Evolutionary conservation across 2,329 filamentous ascomycete genomes (phyloP).

Genomic region (Aspergillus sojae): DNA sequence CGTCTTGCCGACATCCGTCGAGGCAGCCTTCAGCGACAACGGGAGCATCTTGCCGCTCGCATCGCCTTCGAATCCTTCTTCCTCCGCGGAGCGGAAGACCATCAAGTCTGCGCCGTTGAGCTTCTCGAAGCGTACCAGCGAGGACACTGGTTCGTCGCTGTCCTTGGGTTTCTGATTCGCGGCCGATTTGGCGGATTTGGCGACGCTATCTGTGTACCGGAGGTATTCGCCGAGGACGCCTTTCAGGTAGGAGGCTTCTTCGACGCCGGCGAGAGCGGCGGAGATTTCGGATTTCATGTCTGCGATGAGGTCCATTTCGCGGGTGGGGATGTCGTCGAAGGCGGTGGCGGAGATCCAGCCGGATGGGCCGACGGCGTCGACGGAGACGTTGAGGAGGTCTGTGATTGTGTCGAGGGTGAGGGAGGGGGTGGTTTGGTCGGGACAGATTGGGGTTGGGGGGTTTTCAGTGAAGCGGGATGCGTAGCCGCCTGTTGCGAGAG

Average conservation of each 20-base stretch:
- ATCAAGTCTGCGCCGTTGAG: slow-evolving; percentile 44
- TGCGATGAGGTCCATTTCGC: slow-evolving; percentile 48
- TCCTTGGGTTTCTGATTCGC: slow-evolving; percentile 4
- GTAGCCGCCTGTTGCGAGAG: slow-evolving; percentile 46
- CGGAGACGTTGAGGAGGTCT: slow-evolving; percentile 46
- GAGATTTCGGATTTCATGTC: slow-evolving; percentile 54
- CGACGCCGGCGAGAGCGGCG: slow-evolving; percentile 49
- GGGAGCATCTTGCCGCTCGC: slow-evolving; percentile 60
- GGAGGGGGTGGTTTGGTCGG: slow-evolving; percentile 38
- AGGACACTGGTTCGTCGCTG: slow-evolving; percentile 16
- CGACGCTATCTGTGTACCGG: slow-evolving; percentile 41
- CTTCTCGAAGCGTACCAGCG: slow-evolving; percentile 39
- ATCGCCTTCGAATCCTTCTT: slow-evolving; percentile 36
- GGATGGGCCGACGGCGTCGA: slow-evolving; percentile 52
- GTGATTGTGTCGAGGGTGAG: slow-evolving; percentile 44
- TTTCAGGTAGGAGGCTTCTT: slow-evolving; percentile 51
- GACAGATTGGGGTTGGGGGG: slow-evolving; percentile 38
- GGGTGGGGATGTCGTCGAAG: slow-evolving; percentile 34
- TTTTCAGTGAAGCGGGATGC: slow-evolving; percentile 47
- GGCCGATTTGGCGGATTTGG: slow-evolving; percentile 12
- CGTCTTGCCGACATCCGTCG: slow-evolving; percentile 45
- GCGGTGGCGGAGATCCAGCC: slow-evolving; percentile 48
- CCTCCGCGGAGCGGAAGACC: slow-evolving; percentile 32
- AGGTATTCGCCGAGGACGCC: slow-evolving; percentile 51
- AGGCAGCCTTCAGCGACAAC: slow-evolving; percentile 68